These are phyloP conservation scores for Suillus bovinus DNA, from an alignment of 768 basidiomycete species.

Conservation along the genomic window DNA sequence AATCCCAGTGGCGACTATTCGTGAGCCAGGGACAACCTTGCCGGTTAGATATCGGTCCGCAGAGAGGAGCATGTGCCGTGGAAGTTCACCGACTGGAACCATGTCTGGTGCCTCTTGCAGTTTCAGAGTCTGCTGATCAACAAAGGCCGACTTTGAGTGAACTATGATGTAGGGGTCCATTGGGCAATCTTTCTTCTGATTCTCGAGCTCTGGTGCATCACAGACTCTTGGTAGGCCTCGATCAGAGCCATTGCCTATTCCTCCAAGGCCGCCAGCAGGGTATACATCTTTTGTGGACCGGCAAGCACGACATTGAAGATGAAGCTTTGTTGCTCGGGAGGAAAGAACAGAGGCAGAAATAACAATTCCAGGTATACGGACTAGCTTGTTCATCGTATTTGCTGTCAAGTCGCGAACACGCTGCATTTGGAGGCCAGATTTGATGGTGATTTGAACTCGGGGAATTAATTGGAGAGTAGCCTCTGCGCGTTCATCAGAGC, in stretches of 20 bases:
- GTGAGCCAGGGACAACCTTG: constrained; percentile 93
- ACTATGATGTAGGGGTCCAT: constrained; percentile 95
- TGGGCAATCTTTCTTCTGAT: constrained; percentile 93
- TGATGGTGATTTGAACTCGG: constrained; percentile 84
- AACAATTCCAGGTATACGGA: constrained; percentile 96
- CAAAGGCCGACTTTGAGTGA: constrained; percentile 91
- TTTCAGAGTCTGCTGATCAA: constrained; percentile 95
- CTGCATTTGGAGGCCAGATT: constrained; percentile 89
- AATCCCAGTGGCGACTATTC: constrained; percentile 93
- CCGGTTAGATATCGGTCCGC: constrained; percentile 90
- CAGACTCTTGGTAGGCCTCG: constrained; percentile 85
- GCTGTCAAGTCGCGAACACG: constrained; percentile 95
- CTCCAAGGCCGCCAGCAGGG: constrained; percentile 78
- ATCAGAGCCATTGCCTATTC: constrained; percentile 85
- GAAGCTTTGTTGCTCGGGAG: constrained; percentile 88
- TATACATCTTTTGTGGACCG: constrained; percentile 76
- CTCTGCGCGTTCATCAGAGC: constrained; percentile 45
- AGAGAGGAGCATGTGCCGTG: constrained; percentile 91
- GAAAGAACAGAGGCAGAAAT: constrained; percentile 95
- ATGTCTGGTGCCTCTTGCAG: constrained; percentile 99
- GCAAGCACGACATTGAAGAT: constrained; percentile 92
- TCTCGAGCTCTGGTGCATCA: constrained; percentile 75
- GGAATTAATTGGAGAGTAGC: constrained; percentile 53
- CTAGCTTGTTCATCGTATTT: constrained; percentile 92
- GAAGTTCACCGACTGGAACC: constrained; percentile 98